Base-by-base conservation (phyloP, 139 green algal genomes). In the Picochlorum sp. region DNA sequence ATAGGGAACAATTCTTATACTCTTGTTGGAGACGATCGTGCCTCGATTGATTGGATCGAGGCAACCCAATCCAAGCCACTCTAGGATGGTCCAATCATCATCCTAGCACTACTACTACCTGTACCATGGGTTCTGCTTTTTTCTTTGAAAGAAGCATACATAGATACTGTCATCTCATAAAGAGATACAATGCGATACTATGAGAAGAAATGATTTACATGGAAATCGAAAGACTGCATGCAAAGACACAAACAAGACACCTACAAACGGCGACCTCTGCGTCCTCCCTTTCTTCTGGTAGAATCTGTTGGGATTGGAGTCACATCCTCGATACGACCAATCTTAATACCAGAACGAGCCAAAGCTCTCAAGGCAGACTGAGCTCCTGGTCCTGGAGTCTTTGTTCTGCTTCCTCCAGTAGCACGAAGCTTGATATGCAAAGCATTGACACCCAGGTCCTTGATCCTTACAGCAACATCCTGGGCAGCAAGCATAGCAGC, bases 401-500 rank as follows among this genome's bases (percentile, higher is more conserved):
- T 99, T 69, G 94, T 99, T 76, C 92, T 91, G 88, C 98, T 98
- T 66, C 94, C 94, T 45, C 94, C 94, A 51, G 92, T 99, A 21
- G 94, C 94, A 28, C 94, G 85, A 69, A 98, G 83, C 87, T 98
- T 98, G 82, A 99, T 96, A 85, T 99, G 93, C 62, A 98, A 85
- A 4, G 93, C 94, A 41, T 82, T 96, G 70, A 98, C 89, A 68
- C 92, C 92, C 49, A 99, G 83, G 79, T 99, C 94, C 92, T 98
- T 98, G 90, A 89, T 96, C 62, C 83, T 83, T 7, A 75, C 69
- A 10, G 94, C 94, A 30, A 97, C 94, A 66, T 99, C 94, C 83
- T 99, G 94, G 8, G 94, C 94, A 37, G 94, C 94, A 88, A 99
- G 86, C 94, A 99, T 99, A 52, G 94, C 94, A 44, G 94, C 94